Conservation (phyloP, 2,329 filamentous ascomycete species). For the Rachicladosporium sp. region DNA sequence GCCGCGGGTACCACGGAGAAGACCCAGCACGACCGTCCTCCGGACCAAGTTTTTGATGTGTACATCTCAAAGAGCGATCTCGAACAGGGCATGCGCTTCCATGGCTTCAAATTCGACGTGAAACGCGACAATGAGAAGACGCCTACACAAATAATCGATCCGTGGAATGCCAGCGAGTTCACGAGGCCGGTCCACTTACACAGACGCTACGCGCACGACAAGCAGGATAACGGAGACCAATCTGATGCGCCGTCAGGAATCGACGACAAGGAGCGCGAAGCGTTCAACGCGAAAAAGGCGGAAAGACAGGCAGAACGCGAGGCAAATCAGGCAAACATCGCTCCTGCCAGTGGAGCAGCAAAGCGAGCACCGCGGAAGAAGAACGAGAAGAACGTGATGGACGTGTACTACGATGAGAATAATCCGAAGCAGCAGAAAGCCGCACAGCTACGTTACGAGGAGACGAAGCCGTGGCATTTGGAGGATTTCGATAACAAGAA, state of each 20-base stretch:
- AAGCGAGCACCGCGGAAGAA: slow-evolving; percentile 45
- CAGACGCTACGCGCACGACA: slow-evolving; percentile 70
- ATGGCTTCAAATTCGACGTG: slow-evolving; percentile 70
- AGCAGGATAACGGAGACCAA: slow-evolving; percentile 28
- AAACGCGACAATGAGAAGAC: slow-evolving; percentile 26
- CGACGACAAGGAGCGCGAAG: slow-evolving; percentile 55
- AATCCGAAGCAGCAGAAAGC: slow-evolving; percentile 58
- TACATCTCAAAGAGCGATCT: slow-evolving; percentile 70
- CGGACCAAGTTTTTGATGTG: neutral
- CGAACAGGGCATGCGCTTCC: slow-evolving; percentile 68
- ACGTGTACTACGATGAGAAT: slow-evolving; percentile 68
- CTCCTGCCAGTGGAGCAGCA: slow-evolving; percentile 58
- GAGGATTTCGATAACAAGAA: slow-evolving; percentile 95
- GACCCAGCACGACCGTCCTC: no score
- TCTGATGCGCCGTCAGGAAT: slow-evolving; percentile 25
- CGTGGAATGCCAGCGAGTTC: slow-evolving; percentile 70
- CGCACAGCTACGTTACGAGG: slow-evolving; percentile 66
- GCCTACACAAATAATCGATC: slow-evolving; percentile 32
- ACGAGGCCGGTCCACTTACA: slow-evolving; percentile 79
- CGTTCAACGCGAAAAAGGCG: slow-evolving; percentile 48
- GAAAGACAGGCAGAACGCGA: slow-evolving; percentile 79
- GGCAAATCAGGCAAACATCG: slow-evolving; percentile 82
- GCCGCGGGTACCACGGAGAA: no score
- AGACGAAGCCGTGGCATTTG: slow-evolving; percentile 89
- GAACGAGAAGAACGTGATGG: slow-evolving; percentile 67